These are phyloP conservation scores for Bimuria novae-zelandiae DNA, from an alignment of 2,329 filamentous ascomycete genomes.

Conservation along the genomic window DNA sequence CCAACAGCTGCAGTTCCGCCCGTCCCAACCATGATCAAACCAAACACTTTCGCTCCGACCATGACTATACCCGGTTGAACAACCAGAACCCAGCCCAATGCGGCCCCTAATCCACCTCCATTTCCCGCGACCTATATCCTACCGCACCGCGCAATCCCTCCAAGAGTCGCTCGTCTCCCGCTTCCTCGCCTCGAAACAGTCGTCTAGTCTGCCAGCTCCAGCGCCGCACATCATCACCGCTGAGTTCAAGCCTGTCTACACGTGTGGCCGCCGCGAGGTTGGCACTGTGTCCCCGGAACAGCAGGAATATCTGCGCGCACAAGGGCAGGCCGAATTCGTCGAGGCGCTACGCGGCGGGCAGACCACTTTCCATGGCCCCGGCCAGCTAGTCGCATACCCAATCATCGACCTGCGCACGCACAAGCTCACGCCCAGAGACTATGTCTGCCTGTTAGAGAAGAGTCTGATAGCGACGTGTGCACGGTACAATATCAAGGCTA, in stretches of 20 bases:
- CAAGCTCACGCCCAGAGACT: slow-evolving; percentile 70
- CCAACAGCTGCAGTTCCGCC: background rate
- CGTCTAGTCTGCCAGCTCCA: slow-evolving; percentile 53
- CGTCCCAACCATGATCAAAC: slow-evolving; percentile 6
- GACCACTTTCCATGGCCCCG: slow-evolving; percentile 93
- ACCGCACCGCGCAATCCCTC: slow-evolving; percentile 58
- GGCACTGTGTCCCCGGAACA: slow-evolving; percentile 55
- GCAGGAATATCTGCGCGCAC: slow-evolving; percentile 44
- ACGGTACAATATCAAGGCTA: slow-evolving; percentile 64
- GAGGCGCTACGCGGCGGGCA: slow-evolving; percentile 83
- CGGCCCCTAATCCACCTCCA: slow-evolving; percentile 66
- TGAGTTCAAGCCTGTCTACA: slow-evolving; percentile 82
- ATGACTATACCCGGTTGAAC: slow-evolving; percentile 2
- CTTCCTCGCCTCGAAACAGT: slow-evolving; percentile 65
- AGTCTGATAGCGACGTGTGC: slow-evolving; percentile 70
- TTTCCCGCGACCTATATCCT: slow-evolving; percentile 59
- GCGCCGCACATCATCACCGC: slow-evolving; percentile 76
- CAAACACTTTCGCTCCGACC: background rate
- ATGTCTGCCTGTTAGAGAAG: slow-evolving; percentile 78
- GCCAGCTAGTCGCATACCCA: slow-evolving; percentile 91
- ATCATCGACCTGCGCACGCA: slow-evolving; percentile 79
- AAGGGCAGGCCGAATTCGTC: slow-evolving; percentile 63
- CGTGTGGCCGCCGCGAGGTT: slow-evolving; percentile 81
- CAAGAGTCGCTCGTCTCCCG: slow-evolving; percentile 62
- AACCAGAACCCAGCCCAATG: slow-evolving; percentile 45